Percentiles rank a stretch among this genome's conserved stretches.
Conservation (phyloP, 2,329 filamentous ascomycete species). For the Bipolaris sorokiniana region DNA sequence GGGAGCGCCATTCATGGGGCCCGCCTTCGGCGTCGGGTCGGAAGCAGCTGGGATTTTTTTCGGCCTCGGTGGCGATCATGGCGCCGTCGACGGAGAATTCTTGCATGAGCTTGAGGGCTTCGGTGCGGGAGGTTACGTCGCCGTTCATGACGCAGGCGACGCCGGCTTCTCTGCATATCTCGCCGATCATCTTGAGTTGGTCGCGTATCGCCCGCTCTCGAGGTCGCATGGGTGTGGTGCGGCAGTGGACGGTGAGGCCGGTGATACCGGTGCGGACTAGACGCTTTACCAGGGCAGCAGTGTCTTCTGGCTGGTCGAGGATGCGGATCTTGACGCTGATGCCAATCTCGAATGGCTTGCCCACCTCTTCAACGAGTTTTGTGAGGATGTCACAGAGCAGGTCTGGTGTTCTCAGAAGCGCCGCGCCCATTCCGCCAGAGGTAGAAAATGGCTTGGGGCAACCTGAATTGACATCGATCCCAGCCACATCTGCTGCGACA, state of each 20-base stretch:
- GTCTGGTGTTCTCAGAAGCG: constrained; percentile 83
- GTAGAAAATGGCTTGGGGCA: constrained; percentile 98
- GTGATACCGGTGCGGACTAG: constrained; percentile 89
- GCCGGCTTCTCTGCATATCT: constrained; percentile 80
- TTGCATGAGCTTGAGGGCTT: constrained; percentile 72
- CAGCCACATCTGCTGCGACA: constrained; percentile 84
- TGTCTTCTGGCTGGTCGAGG: constrained; percentile 76
- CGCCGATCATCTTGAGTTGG: constrained; percentile 82
- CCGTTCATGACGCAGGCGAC: constrained; percentile 97
- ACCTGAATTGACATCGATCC: constrained; percentile 97
- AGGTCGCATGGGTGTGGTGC: constrained; percentile 94
- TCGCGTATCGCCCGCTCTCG: constrained; percentile 84
- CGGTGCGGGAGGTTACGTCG: constrained; percentile 77
- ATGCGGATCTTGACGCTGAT: constrained; percentile 97
- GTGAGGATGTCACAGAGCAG: constrained; percentile 81
- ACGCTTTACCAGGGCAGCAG: constrained; percentile 75
- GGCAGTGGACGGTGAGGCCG: constrained; percentile 90
- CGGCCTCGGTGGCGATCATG: constrained; percentile 95
- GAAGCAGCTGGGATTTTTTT: constrained; percentile 91
- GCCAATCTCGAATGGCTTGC: constrained; percentile 79
- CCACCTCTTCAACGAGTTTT: constrained; percentile 79
- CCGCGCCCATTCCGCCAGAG: constrained; percentile 92
- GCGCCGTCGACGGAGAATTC: constrained; percentile 90
- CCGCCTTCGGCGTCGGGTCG: constrained; percentile 72
- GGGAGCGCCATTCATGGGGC: constrained; percentile 55